Evolutionary conservation across 1,139 yeast genomes (phyloP), one percentile per base, ranked within the genome.

Genomic region (Tardiomyces depauwii): DNA sequence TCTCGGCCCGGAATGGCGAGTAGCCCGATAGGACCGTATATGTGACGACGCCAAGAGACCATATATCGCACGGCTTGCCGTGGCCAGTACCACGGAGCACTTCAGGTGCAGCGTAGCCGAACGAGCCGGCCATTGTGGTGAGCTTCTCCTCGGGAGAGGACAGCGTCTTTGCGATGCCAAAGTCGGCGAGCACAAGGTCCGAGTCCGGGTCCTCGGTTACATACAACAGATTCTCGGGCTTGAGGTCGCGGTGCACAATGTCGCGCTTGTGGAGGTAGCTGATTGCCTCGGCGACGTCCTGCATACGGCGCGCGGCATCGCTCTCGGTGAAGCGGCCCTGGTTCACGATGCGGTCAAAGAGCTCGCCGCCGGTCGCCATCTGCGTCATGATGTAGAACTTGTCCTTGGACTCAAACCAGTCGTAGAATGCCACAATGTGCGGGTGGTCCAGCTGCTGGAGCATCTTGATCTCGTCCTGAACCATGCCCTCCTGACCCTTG

Each of bases 101-200:
- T 61, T 88, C 96, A 0, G 96, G 96, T 0, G 96, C 96, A 4
- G 95, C 95, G 61, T 88, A 88, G 2, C 96, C 95, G 64, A 87
- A 79, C 1, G 94, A 82, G 0, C 96, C 96, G 0, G 96, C 96
- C 43, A 85, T 80, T 27, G 82, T 72, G 27, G 78, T 82, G 49
- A 89, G 71, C 52, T 80, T 73, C 52, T 86, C 89, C 54, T 78
- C 74, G 1, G 76, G 68, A 16, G 71, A 63, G 49, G 73, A 72
- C 53, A 88, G 67, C 51, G 77, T 72, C 62, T 84, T 85, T 39
- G 96, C 96, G 56, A 88, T 87, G 42, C 96, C 96, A 65, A 88
- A 88, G 66, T 88, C 96, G 0, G 95, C 95, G 53, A 88, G 70
- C 2, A 88, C 95, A 36, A 88, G 72, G 44, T 75, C 77, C 7